Evolutionary conservation across 75 land plant genomes (phyloP).

Genomic region (Cryptomeria japonica): DNA sequence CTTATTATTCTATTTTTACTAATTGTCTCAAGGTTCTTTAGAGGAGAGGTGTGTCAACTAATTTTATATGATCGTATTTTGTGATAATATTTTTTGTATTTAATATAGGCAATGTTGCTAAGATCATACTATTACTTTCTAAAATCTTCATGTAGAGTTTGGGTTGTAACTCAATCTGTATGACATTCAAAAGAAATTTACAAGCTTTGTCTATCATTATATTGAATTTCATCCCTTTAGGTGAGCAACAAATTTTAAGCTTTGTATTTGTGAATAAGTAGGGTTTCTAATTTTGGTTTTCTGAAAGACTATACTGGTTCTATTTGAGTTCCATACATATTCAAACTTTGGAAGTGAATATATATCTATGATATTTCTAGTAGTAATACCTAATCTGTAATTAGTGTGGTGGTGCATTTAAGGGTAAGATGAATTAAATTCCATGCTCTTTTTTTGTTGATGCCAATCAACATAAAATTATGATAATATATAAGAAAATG

Average conservation of each 20-base stretch:
- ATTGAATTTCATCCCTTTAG: slow-evolving; percentile 48
- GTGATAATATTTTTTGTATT: not conserved
- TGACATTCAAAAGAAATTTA: slow-evolving; percentile 40
- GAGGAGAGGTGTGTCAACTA: slow-evolving; percentile 34
- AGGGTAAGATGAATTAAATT: not conserved
- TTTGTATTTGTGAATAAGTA: not conserved
- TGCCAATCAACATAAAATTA: not conserved
- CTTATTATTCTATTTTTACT: slow-evolving; percentile 46
- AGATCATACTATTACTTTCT: slow-evolving; percentile 5
- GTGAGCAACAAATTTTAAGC: slow-evolving; percentile 5
- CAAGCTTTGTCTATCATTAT: slow-evolving; percentile 45
- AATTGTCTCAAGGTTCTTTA: slow-evolving; percentile 49
- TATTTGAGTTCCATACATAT: not conserved
- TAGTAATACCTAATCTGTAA: not conserved
- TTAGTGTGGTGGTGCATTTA: not conserved
- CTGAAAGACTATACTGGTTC: not conserved
- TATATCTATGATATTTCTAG: not conserved
- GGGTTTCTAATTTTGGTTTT: not conserved
- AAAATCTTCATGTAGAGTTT: slow-evolving; percentile 39
- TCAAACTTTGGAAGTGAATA: not conserved
- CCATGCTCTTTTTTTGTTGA: not conserved
- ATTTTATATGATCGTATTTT: not conserved
- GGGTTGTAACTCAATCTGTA: slow-evolving; percentile 50
- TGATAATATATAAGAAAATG: not conserved
- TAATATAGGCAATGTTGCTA: not conserved